These are phyloP conservation scores for Cladosporium sp. DNA, from an alignment of 2,329 filamentous ascomycete species.

Conservation along the genomic window DNA sequence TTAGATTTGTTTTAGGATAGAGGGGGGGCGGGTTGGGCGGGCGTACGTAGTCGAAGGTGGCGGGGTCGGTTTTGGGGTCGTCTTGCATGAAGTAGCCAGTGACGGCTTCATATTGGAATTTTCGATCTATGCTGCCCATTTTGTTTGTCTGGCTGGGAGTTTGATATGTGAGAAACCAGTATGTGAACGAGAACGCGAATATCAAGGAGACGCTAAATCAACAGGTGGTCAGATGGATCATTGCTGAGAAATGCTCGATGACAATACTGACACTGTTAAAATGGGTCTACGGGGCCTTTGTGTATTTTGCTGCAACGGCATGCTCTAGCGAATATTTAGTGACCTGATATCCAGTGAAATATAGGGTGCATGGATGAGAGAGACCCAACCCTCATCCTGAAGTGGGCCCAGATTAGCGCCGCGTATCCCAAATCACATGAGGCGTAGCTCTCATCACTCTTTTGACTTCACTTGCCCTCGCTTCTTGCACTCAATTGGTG, in stretches of 20 bases:
- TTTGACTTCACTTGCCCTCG: too few relatives aligned
- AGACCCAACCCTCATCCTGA: too few relatives aligned
- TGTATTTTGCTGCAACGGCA: constrained; percentile 1
- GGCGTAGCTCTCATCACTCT: too few relatives aligned
- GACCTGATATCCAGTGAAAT: background rate
- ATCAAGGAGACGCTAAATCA: background rate
- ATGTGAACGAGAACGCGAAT: background rate
- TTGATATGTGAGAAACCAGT: constrained; percentile 1
- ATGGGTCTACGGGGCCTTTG: background rate
- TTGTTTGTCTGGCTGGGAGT: background rate
- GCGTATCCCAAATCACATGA: too few relatives aligned
- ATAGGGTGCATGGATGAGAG: background rate
- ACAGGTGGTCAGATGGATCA: background rate
- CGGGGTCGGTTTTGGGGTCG: constrained; percentile 41
- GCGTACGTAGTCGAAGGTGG: constrained; percentile 44
- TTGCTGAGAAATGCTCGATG: background rate
- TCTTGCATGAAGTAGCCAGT: constrained; percentile 47
- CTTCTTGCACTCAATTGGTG: background rate
- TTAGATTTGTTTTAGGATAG: background rate
- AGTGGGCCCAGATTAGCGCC: too few relatives aligned
- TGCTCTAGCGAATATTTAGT: background rate
- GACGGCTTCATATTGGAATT: constrained; percentile 32
- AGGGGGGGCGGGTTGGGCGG: background rate
- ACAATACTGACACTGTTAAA: background rate
- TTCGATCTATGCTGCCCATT: constrained; percentile 13